These are phyloP conservation scores for Penicillium fimorum DNA, from an alignment of 495 filamentous ascomycete genomes.

Conservation along the genomic window DNA sequence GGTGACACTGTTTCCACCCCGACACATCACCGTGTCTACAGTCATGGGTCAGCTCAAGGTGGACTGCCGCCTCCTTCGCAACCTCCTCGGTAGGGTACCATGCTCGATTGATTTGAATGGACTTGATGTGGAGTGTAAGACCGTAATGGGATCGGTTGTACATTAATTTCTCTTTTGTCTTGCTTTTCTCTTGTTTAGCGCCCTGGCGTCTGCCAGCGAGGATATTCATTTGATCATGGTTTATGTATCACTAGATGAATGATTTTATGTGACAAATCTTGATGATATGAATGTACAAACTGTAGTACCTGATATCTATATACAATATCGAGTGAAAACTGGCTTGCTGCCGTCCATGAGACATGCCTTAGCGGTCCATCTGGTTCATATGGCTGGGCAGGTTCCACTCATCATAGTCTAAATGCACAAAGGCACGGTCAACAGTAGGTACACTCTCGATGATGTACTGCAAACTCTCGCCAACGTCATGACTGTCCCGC, in stretches of 20 bases:
- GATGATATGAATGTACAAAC: not conserved
- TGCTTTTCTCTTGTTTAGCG: slow-evolving; percentile 1
- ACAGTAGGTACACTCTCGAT: slow-evolving; percentile 81
- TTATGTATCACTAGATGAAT: slow-evolving; percentile 29
- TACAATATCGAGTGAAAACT: not conserved
- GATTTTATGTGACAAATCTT: slow-evolving; percentile 20
- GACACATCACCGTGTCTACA: slow-evolving; percentile 45
- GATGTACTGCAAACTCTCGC: slow-evolving; percentile 87
- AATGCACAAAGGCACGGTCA: slow-evolving; percentile 70
- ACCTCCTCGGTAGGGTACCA: slow-evolving; percentile 28
- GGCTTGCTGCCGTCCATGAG: not conserved
- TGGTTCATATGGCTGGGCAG: slow-evolving; percentile 84
- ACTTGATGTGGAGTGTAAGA: not conserved
- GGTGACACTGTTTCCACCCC: slow-evolving; percentile 25
- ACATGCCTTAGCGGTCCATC: slow-evolving; percentile 21
- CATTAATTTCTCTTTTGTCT: slow-evolving; percentile 8
- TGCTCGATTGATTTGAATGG: slow-evolving; percentile 2
- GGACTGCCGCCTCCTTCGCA: slow-evolving; percentile 33
- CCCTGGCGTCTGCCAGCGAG: slow-evolving; percentile 6
- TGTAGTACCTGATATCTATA: not conserved
- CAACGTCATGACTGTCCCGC: slow-evolving; percentile 84
- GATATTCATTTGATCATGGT: slow-evolving; percentile 11
- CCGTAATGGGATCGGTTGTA: slow-evolving; percentile 8
- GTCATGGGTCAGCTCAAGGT: slow-evolving; percentile 37
- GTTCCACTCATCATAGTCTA: slow-evolving; percentile 80